Evolutionary conservation across 2,329 filamentous ascomycete genomes (phyloP).

Genomic region (Aspergillus terreus): DNA sequence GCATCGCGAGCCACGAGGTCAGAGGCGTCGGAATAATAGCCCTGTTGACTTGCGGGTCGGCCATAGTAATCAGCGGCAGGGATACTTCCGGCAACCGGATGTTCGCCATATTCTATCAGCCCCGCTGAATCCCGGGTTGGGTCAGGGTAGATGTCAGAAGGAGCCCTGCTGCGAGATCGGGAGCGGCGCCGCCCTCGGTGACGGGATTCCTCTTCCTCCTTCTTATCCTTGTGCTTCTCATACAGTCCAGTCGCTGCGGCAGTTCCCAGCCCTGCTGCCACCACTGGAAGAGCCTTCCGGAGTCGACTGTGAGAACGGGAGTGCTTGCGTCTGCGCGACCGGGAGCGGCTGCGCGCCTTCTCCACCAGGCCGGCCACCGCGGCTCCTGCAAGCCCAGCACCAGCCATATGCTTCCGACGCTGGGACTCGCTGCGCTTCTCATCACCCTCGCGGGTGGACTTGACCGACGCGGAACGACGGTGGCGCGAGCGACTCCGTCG

Average conservation of each 20-base stretch:
- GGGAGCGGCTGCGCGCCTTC: conserved; percentile 55
- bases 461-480: conserved; percentile 31
- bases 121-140: conserved; percentile 43
- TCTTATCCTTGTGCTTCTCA: conserved; percentile 60
- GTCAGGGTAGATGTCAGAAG: conserved; percentile 40
- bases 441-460: conserved; percentile 18
- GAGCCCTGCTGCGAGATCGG: conserved; percentile 43
- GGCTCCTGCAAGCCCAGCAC: conserved; percentile 60
- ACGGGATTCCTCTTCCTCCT: conserved; percentile 48
- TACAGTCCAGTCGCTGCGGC: conserved; percentile 61
- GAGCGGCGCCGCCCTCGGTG: conserved; percentile 41
- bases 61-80: conserved; percentile 46
- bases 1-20: conserved; percentile 37
- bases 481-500: conserved; percentile 47
- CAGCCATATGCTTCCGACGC: conserved; percentile 57
- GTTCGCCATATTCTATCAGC: conserved; percentile 62
- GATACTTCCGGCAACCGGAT: conserved; percentile 57
- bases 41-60: conserved; percentile 34
- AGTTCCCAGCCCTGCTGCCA: conserved; percentile 58
- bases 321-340: conserved; percentile 47
- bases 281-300: conserved; percentile 56
- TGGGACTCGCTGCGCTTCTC: conserved; percentile 42
- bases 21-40: conserved; percentile 40
- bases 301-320: conserved; percentile 54
- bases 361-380: conserved; percentile 61